These are phyloP conservation scores for Acanthamoeba rhysodes DNA, from an alignment of 208 protist species.

Conservation along the genomic window DNA sequence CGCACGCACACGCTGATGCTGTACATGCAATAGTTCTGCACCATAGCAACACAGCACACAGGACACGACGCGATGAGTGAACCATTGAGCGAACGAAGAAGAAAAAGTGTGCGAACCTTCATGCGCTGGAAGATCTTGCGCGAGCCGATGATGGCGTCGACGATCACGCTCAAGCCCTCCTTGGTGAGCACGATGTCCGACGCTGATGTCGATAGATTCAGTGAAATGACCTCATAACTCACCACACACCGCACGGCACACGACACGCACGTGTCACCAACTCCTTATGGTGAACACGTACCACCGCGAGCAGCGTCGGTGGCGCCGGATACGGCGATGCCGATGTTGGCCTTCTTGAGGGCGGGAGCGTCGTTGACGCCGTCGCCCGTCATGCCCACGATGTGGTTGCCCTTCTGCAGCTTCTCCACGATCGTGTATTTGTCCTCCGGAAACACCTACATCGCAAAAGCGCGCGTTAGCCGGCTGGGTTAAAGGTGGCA, in stretches of 20 bases:
- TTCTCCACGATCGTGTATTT: constrained; percentile 96
- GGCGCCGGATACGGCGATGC: constrained; percentile 96
- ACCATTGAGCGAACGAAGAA: neutral
- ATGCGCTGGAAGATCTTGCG: constrained; percentile 97
- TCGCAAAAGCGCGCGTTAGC: too few relatives aligned
- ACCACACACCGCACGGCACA: neutral
- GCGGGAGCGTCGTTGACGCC: constrained; percentile 97
- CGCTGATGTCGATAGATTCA: constrained; percentile 89
- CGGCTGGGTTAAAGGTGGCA: too few relatives aligned
- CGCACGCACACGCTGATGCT: constrained; percentile 84
- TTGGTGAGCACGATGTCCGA: constrained; percentile 97
- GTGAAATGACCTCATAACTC: neutral
- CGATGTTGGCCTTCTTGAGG: constrained; percentile 97
- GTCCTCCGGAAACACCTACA: constrained; percentile 95
- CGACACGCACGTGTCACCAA: neutral
- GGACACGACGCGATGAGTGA: neutral
- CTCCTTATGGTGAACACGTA: neutral
- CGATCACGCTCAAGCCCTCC: constrained; percentile 94
- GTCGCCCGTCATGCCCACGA: constrained; percentile 98
- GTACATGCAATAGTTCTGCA: constrained; percentile 87
- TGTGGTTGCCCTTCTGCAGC: constrained; percentile 93
- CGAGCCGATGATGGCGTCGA: constrained; percentile 94
- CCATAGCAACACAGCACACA: neutral
- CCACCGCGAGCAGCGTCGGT: constrained; percentile 95
- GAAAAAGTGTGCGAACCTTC: constrained; percentile 80